Evolutionary conservation across 805 yeast species (phyloP), one percentile per base, ranked within the genome.

Genomic region (Candida ipomoeae): DNA sequence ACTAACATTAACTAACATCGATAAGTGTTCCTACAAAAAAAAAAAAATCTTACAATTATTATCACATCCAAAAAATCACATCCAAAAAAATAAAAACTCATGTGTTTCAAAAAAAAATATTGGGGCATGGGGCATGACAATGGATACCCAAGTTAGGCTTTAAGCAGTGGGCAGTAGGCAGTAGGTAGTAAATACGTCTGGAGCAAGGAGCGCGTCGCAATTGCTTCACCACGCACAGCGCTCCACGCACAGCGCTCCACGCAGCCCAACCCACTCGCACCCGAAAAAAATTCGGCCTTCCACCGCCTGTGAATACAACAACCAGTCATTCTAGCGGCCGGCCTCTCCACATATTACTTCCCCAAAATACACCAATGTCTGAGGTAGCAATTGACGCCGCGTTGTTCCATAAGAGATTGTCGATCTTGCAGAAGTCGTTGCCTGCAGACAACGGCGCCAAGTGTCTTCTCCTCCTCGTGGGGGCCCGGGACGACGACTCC

Each of bases 401-500:
- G 13, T 63, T 72, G 21, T 84, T 84, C 67, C 79, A 79, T 60
- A 77, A 76, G 57, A 70, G 89, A 56, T 64, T 82, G 48, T 64
- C 74, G 32, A 54, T 70, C 17, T 54, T 73, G 48, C 79, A 76
- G 58, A 65, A 63, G 49, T 61, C 63, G 48, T 61, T 73, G 54
- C 57, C 61, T 5, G 50, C 51, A 14, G 52, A 55, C 35, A 63
- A 58, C 6, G 54, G 58, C 42, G 57, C 63, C 41, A 50, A 65
- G 7, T 64, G 69, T 40, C 56, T 70, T 18, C 59, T 89, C 53
- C 80, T 88, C 42, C 81, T 88, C 13, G 85, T 87, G 43, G 98
- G 97, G 11, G 87, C 96, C 6, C 75, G 88, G 40, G 90, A 89
- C 63, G 94, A 87, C 53, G 92, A 87, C 56, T 87, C 89, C 65